Percentiles rank a stretch among this genome's conserved stretches.
These are phyloP conservation scores for Malbranchea cinnamomea DNA, from an alignment of 2,329 filamentous ascomycete genomes.

Conservation along the genomic window DNA sequence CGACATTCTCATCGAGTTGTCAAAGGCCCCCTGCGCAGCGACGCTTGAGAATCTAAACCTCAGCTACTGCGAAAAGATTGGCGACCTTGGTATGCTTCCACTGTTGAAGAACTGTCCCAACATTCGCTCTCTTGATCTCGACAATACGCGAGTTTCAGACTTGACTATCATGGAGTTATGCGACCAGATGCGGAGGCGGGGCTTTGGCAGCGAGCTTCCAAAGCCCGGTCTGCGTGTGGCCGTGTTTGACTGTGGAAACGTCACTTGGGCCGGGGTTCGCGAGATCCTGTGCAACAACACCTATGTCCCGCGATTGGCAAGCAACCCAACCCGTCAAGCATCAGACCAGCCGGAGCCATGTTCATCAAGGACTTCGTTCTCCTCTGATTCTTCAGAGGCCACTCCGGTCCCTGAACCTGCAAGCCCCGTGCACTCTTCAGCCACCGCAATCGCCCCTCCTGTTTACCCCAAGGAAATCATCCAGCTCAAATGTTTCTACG, in stretches of 20 bases:
- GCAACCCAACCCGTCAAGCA: background rate
- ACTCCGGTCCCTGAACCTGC: background rate
- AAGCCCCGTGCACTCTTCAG: conserved; percentile 11
- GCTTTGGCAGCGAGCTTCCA: conserved; percentile 35
- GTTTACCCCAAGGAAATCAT: conserved; percentile 67
- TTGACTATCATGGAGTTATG: conserved; percentile 74
- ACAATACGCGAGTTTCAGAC: conserved; percentile 86
- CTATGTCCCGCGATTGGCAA: conserved; percentile 41
- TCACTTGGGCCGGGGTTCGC: conserved; percentile 83
- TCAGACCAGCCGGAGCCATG: background rate
- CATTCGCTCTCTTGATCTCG: conserved; percentile 64
- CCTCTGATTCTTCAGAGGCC: background rate
- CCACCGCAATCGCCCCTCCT: conserved; percentile 18
- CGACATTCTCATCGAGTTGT: conserved; percentile 54
- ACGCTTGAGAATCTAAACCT: conserved; percentile 67
- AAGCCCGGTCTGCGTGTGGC: conserved; percentile 57
- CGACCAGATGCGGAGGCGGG: conserved; percentile 56
- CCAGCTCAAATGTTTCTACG: conserved; percentile 82
- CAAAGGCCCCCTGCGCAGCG: conserved; percentile 58
- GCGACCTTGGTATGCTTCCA: conserved; percentile 70
- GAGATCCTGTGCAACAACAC: conserved; percentile 78
- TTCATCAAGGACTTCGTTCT: conserved; percentile 2
- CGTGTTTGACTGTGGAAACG: conserved; percentile 79
- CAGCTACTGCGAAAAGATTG: conserved; percentile 75
- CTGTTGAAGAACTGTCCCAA: conserved; percentile 60